Percentiles rank a stretch among this genome's conserved stretches.
phyloP scores from a whole-genome alignment of 2,329 filamentous ascomycete genomes.

The Mollisia scopiformis region DNA sequence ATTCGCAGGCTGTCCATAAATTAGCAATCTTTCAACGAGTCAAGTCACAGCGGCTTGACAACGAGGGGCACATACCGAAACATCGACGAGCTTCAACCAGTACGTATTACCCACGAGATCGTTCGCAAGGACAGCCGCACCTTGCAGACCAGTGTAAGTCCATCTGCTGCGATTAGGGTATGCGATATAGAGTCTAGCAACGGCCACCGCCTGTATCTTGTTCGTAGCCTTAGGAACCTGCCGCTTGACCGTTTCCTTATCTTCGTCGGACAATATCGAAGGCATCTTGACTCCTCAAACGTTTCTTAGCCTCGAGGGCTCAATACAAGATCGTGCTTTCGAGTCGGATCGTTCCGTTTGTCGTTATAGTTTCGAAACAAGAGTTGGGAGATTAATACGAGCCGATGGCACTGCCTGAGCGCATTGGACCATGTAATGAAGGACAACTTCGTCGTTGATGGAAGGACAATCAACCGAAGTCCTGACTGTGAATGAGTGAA shows the following conservation, averaged over 20 bases:
- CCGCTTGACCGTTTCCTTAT: conserved; percentile 96
- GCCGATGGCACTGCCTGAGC: conserved; percentile 26
- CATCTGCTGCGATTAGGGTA: conserved; percentile 85
- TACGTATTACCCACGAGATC: conserved; percentile 94
- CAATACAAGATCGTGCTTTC: neutral
- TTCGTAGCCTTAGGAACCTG: conserved; percentile 91
- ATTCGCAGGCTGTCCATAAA: conserved; percentile 62
- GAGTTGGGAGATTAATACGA: conserved; percentile 30
- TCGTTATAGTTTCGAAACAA: conserved; percentile 23
- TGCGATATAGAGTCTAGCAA: conserved; percentile 91
- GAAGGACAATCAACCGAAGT: neutral
- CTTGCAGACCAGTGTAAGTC: conserved; percentile 93
- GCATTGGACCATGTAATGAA: conserved; percentile 27
- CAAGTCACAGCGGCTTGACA: neutral
- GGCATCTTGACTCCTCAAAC: conserved; percentile 33
- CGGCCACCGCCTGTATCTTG: conserved; percentile 96
- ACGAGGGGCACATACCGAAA: conserved; percentile 68
- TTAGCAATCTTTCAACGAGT: conserved; percentile 20
- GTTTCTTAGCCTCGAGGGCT: conserved; percentile 5
- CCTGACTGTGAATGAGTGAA: neutral
- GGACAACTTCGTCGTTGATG: neutral
- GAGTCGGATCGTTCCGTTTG: conserved; percentile 22
- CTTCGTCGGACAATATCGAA: conserved; percentile 77
- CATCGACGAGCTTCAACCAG: conserved; percentile 96
- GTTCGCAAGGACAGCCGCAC: conserved; percentile 87